Base-by-base conservation (phyloP, 805 yeast genomes). In the Ogataea nakhonphanomensis region DNA sequence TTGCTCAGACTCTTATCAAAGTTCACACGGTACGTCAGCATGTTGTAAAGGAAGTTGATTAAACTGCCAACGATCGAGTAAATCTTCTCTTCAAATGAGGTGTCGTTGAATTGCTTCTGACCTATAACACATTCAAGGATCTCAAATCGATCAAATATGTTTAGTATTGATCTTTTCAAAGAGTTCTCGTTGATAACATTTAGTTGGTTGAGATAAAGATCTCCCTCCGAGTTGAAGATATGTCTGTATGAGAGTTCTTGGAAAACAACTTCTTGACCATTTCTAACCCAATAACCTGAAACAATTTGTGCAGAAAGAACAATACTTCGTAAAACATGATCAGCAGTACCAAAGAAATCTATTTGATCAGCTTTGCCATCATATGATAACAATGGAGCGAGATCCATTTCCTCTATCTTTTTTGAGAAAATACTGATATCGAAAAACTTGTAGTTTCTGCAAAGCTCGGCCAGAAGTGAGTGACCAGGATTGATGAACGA, bases 281-380 rank as follows among this genome's bases (percentile, higher is more conserved):
- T 84, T 62, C 91, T 72, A 2, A 84, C 73, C 93, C 93, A 84
- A 45, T 75, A 77, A 1, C 84, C 84, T 1, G 74, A 64, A 25
- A 71, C 72, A 3, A 81, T 74, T 52, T 84, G 91, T 3, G 80
- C 62, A 13, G 75, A 70, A 23, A 82, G 62, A 1, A 81, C 88
- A 24, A 79, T 64, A 11, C 81, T 72, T 55, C 84, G 70, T 35
- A 84, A 57, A 0, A 83, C 70, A 37, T 72, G 66, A 56, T 81
- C 88, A 0, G 84, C 68, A 12, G 79, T 66, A 3, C 58, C 57
- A 38, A 73, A 49, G 43, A 74, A 69, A 33, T 74, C 76, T 8
- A 55, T 39, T 3, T 25, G 8, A 8, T 42, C 41, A 5, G 39
- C 48, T 3, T 25, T 22, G n/a, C 6, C 15, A 9, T 53, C 30